Conservation (phyloP, 2,329 filamentous ascomycete genomes). For the Claviceps maximensis region DNA sequence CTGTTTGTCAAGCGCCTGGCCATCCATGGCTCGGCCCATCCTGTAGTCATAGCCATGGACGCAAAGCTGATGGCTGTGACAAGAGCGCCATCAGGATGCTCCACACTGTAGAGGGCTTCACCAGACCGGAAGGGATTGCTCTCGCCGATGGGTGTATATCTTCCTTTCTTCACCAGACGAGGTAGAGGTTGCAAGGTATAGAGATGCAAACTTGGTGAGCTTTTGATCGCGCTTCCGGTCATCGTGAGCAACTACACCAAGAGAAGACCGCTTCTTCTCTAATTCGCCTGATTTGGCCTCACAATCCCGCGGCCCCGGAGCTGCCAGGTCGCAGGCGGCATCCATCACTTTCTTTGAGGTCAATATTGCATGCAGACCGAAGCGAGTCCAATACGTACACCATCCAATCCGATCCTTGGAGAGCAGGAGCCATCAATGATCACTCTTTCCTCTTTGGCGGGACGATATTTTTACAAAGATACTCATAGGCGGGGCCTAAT, state of each 20-base stretch:
- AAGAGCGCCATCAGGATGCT: conserved; percentile 8
- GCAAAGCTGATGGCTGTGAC: conserved; percentile 7
- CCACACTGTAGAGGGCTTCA: conserved; percentile 7
- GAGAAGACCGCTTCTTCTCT: background rate
- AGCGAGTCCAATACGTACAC: background rate
- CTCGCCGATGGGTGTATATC: too few species aligned
- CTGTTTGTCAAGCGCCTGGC: too few species aligned
- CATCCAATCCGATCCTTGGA: background rate
- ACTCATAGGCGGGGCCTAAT: too few species aligned
- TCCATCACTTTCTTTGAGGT: background rate
- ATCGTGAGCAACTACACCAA: too few species aligned
- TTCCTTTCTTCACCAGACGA: too few species aligned
- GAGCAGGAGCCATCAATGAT: background rate
- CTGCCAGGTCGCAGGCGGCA: background rate
- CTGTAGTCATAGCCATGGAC: background rate
- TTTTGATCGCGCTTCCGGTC: background rate
- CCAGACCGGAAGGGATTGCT: too few species aligned
- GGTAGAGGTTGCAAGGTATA: too few species aligned
- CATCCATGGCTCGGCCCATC: background rate
- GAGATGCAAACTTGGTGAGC: background rate
- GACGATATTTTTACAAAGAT: too few species aligned
- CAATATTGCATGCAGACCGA: background rate
- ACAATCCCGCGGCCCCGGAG: background rate
- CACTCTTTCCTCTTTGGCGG: background rate
- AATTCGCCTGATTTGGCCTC: background rate